Evolutionary conservation across 2,329 filamentous ascomycete species (phyloP).

Genomic region (Sporothrix globosa): DNA sequence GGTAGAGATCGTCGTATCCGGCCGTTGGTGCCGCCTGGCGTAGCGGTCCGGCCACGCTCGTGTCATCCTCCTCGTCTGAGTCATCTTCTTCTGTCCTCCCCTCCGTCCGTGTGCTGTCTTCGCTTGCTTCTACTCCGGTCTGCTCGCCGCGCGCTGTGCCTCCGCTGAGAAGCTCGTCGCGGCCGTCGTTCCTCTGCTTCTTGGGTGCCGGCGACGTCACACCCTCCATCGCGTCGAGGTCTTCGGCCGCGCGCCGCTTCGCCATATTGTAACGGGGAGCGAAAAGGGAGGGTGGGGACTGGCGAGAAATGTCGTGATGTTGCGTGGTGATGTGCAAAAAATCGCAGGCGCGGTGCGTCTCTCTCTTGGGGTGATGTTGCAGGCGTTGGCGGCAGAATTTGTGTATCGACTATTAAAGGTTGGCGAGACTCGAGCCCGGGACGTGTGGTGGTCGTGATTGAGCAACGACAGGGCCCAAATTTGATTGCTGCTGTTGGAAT

Average conservation of each 20-base stretch:
- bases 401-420: neutral
- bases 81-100: constrained; percentile 39
- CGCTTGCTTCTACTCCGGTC: no score
- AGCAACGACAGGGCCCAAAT: neutral
- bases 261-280: constrained; percentile 29
- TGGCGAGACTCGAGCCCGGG: neutral
- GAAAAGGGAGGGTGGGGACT: no score
- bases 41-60: constrained; percentile 51
- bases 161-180: constrained; percentile 18
- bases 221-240: constrained; percentile 60
- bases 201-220: constrained; percentile 63
- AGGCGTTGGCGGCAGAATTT: neutral
- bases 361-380: neutral
- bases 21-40: constrained; percentile 79
- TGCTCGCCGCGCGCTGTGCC: constrained; percentile 35
- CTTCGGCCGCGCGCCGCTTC: constrained; percentile 64
- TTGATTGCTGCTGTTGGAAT: neutral
- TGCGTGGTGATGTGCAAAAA: neutral
- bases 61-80: constrained; percentile 48
- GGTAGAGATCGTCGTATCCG: constrained; percentile 93
- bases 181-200: constrained; percentile 43
- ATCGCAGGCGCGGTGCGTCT: neutral
- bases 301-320: neutral
- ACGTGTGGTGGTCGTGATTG: neutral
- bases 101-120: neutral